Base-by-base conservation (phyloP, 345 rosid genomes). In the Ceriops zippeliana region DNA sequence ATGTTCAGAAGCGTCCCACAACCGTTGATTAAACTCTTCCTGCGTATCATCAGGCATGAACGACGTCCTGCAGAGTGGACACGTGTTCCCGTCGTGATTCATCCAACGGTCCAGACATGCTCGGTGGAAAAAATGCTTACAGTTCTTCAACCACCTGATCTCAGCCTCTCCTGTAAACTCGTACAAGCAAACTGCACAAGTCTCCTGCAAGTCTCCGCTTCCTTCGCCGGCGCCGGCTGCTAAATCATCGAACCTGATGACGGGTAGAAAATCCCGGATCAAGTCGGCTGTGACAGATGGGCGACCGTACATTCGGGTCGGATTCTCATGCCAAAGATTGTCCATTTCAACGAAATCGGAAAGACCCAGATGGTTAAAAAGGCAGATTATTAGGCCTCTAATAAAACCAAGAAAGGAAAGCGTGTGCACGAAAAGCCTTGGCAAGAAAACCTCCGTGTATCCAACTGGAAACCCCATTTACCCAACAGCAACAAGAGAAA, bases 61-160 rank as follows among this genome's bases (percentile, higher is more conserved):
- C 31, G 86, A 77, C 1, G 90, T 86, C 80, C 98, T 84, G 52
- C 97, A 93, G 1, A 93, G 96, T 2, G 96, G 98, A 69, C 98
- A 93, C 7, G 93, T 93, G 73, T 81, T 79, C 84, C 87, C 88
- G 61, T 89, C 97, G 3, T 88, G 92, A 79, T 90, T 96, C 89
- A 93, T 89, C 98, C 98, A 93, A 72, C 92, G 93, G 89, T 90
- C 97, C 63, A 93, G 63, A 76, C 98, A 93, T 6, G 78, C 78
- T 78, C 90, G 59, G 67, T 93, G 98, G 35, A 93, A 93, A 60
- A 93, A 75, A 78, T 93, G 98, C 75, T 73, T 78, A 56, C 98
- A 93, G 71, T 85, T 87, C 79, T 83, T 83, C 74, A 90, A 35
- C 92, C 89, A 82, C 77, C 96, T 76, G 79, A 90, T 85, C 86